Evolutionary conservation across 495 filamentous ascomycete genomes (phyloP), one percentile per base, ranked within the genome.

Genomic region (Aspergillus diversus): DNA sequence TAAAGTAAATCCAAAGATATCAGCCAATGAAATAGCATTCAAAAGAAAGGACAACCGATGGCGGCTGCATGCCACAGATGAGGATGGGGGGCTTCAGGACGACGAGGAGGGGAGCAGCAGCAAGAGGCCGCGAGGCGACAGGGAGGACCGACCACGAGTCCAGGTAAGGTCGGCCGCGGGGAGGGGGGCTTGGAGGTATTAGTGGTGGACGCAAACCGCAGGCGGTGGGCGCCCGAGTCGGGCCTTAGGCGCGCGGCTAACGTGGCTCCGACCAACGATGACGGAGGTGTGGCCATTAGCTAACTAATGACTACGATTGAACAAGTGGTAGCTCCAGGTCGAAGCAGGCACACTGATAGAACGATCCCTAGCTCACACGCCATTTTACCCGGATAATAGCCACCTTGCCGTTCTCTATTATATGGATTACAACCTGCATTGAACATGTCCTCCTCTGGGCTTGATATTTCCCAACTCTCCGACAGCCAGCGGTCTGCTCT

Each of bases 401-500:
- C 16, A 52, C n/a, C n/a, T 57, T 33, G 31, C 12, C 7, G 34
- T 34, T 35, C 33, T 31, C 16, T 33, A 27, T 48, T 71, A 62
- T 69, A 66, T 71, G 67, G 71, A 63, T 50, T 1, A 43, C 43
- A 37, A 31, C n/a, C 7, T 32, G 32, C 48, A 60, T 59, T 66
- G 65, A 79, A 31, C 50, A 81, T 81, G 77, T 78, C 77, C 64
- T 70, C 71, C n/a, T 55, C 69, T 50, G 78, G 79, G 62, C 63
- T 75, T 49, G 90, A 97, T 71, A 81, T 92, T 61, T 75, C 80
- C 61, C 79, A 84, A 73, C 92, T 98, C 53, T 89, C 87, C 15
- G 79, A 86, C 52, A 84, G 80, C 63, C 92, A 98, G 82, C 90
- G 89, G 71, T 81, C 86, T 32, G 89, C 90, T 53, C 84, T 99